Evolutionary conservation across 176 grass and related monocot genomes (phyloP).

Genomic region (Tuctoria greenei): DNA sequence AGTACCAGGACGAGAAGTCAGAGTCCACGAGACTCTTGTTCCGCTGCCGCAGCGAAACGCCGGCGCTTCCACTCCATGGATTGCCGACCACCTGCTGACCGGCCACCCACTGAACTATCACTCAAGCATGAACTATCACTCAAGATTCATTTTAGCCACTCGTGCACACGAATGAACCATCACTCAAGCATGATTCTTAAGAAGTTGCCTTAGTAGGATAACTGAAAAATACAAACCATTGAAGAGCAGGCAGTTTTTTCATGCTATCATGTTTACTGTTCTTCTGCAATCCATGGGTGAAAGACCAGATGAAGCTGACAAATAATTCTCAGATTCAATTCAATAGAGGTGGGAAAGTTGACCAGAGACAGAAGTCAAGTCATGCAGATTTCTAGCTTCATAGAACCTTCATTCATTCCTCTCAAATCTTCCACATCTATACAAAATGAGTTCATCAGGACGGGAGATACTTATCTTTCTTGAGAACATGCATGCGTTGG

Average conservation of each 20-base stretch:
- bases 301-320: background rate
- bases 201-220: too few species aligned
- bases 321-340: background rate
- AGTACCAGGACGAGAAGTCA: background rate
- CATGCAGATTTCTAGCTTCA: background rate
- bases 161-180: too few species aligned
- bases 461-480: too few species aligned
- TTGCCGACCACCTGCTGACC: background rate
- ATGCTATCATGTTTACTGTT: too few species aligned
- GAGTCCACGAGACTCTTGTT: background rate
- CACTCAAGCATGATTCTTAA: too few species aligned
- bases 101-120: background rate
- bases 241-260: background rate
- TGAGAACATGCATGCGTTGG: too few species aligned
- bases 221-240: background rate
- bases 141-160: too few species aligned
- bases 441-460: background rate
- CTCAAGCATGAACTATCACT: too few species aligned
- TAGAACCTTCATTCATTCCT: background rate
- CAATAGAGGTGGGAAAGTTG: slow-evolving; percentile 17
- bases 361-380: background rate
- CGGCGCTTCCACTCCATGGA: background rate
- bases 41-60: background rate
- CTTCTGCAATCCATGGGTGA: background rate
- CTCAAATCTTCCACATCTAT: background rate